Conservation (phyloP, 495 filamentous ascomycete species). For the Neurospora sp. region DNA sequence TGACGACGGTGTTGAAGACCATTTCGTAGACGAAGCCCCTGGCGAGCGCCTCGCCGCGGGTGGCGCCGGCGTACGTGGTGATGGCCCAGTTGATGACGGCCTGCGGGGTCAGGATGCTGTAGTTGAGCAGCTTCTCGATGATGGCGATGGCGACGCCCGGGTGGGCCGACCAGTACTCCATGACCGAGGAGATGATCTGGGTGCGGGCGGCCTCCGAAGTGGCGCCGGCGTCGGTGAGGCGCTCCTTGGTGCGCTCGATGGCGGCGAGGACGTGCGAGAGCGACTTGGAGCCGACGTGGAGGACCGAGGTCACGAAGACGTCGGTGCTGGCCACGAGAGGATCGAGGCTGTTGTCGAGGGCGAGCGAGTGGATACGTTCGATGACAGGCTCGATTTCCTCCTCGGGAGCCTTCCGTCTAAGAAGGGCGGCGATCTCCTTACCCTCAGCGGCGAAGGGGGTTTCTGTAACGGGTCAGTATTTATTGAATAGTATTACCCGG, state of each 20-base stretch:
- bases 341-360: conserved; percentile 57
- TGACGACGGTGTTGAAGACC: conserved; percentile 74
- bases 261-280: conserved; percentile 91
- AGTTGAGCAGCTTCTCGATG: conserved; percentile 95
- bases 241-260: conserved; percentile 92
- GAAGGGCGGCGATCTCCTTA: conserved; percentile 62
- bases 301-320: conserved; percentile 84
- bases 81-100: conserved; percentile 86
- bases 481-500: neutral
- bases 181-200: conserved; percentile 84
- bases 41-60: conserved; percentile 55
- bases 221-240: conserved; percentile 67
- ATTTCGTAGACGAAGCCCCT: conserved; percentile 78
- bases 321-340: conserved; percentile 77
- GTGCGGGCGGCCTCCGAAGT: conserved; percentile 60
- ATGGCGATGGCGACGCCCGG: conserved; percentile 89
- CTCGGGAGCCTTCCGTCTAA: conserved; percentile 74
- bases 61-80: conserved; percentile 37
- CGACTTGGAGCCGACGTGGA: conserved; percentile 86
- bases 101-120: conserved; percentile 77
- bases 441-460: conserved; percentile 76
- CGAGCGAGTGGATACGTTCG: conserved; percentile 64
- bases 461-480: conserved; percentile 34
- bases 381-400: conserved; percentile 72
- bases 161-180: conserved; percentile 88